Percentiles rank a stretch among this genome's conserved stretches.
Evolutionary conservation across 2,329 filamentous ascomycete genomes (phyloP).

Genomic region (Phyllachora maydis): DNA sequence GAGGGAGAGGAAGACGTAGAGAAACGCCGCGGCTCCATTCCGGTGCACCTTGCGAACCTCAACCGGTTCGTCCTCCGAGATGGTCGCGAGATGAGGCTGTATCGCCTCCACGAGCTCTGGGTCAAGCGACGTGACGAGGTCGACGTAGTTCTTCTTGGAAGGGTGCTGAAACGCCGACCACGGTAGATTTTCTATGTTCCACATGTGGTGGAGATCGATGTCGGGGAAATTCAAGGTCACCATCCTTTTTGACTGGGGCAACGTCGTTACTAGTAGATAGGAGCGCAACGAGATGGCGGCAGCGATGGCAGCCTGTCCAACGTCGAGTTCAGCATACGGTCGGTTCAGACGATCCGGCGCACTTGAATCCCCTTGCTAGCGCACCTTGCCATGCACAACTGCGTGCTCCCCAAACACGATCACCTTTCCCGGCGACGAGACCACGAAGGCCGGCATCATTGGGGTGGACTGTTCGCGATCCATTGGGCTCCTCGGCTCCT

Average conservation of each 20-base stretch:
- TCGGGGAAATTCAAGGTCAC: constrained; percentile 82
- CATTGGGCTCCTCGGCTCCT: too few relatives aligned
- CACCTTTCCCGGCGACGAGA: constrained; percentile 92
- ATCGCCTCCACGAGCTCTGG: constrained; percentile 62
- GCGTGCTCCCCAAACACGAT: constrained; percentile 97
- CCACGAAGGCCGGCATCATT: constrained; percentile 84
- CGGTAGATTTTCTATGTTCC: constrained; percentile 82
- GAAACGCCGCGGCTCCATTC: constrained; percentile 62
- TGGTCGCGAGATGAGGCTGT: constrained; percentile 52
- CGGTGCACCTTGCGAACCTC: constrained; percentile 69
- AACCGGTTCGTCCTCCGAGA: constrained; percentile 47
- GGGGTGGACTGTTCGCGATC: constrained; percentile 38
- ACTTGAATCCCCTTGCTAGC: constrained; percentile 3
- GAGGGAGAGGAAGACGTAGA: constrained; percentile 83
- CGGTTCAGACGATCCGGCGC: constrained; percentile 2
- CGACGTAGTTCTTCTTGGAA: constrained; percentile 83
- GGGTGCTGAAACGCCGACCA: constrained; percentile 67
- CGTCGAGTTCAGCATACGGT: too few relatives aligned
- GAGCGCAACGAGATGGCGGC: constrained; percentile 89
- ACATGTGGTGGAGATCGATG: constrained; percentile 73
- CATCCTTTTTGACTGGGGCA: constrained; percentile 79
- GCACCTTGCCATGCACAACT: constrained; percentile 87
- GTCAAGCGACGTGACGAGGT: constrained; percentile 68
- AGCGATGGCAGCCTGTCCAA: constrained; percentile 60
- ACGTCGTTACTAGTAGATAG: constrained; percentile 85